Evolutionary conservation across 768 basidiomycete genomes (phyloP), one percentile per base, ranked within the genome.

Genomic region (Clavaria fumosa): DNA sequence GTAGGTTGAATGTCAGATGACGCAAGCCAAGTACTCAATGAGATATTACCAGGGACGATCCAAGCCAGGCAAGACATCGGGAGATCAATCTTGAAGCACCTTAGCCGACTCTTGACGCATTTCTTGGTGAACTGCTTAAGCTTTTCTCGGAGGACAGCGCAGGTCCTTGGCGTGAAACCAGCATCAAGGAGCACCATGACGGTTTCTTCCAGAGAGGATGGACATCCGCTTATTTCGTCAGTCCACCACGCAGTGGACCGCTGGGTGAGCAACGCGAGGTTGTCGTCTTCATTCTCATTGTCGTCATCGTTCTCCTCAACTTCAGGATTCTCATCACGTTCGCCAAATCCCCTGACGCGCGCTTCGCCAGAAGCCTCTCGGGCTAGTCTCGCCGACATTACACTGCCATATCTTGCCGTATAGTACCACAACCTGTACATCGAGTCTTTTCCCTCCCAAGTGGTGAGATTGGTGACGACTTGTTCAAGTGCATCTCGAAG

Each of bases 211-310:
- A 80, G 56, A 15, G 61, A 54, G 1, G 76, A 76, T 0, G 78
- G 78, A 28, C 62, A 64, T 3, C 69, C 78, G 34, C 74, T 75
- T 21, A 71, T 55, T 17, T 70, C 63, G 42, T 81, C 77, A n/a
- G 57, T 59, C 75, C 75, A 79, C 75, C 77, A 79, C 1, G 77
- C 73, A 14, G 59, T 56, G n/a, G 76, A 78, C 2, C 55, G 53
- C 28, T 66, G 59, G 2, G 49, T 48, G 6, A 46, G 37, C 1
- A 49, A 45, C 5, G 45, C 45, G n/a, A n/a, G n/a, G n/a, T n/a
- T n/a, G n/a, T n/a, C n/a, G n/a, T n/a, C n/a, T 5, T 58, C 54
- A 10, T 45, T 30, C 9, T 53, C 45, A 12, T 53, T 45, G 9
- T 46, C 51, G 27, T 63, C 63, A 39, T 61, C 61, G 23, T 67